phyloP scores from a whole-genome alignment of 2,329 filamentous ascomycete species.

The Xylariaceae sp. region DNA sequence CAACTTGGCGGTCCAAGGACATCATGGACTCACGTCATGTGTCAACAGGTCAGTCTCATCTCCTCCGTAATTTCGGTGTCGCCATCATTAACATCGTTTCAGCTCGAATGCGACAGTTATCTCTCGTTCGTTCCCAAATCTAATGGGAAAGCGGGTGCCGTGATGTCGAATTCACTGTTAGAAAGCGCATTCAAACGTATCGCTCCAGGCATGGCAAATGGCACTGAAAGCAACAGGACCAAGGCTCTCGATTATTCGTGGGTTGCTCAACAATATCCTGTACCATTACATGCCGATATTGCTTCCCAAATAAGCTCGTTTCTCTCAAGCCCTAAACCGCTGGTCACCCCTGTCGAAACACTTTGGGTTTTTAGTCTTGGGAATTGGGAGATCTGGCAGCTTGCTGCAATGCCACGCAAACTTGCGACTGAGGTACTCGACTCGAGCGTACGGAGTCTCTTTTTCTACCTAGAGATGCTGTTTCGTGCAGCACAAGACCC shows the following conservation, averaged over 20 bases:
- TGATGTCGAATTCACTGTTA: slow-evolving; percentile 56
- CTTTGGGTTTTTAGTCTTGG: slow-evolving; percentile 53
- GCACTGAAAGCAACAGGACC: not conserved
- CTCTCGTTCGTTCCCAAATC: slow-evolving; percentile 44
- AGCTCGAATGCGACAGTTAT: slow-evolving; percentile 48
- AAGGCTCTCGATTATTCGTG: slow-evolving; percentile 40
- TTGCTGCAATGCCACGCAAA: slow-evolving; percentile 45
- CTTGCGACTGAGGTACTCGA: slow-evolving; percentile 38
- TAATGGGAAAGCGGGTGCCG: slow-evolving; percentile 50
- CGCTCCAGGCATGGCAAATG: not conserved
- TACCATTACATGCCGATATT: slow-evolving; percentile 41
- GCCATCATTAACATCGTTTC: slow-evolving; percentile 12
- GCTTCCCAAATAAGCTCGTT: slow-evolving; percentile 45
- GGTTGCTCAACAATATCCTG: slow-evolving; percentile 42
- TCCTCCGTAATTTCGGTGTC: not conserved
- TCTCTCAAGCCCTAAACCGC: slow-evolving; percentile 38
- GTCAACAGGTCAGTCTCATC: slow-evolving; percentile 40
- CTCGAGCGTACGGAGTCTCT: slow-evolving; percentile 38
- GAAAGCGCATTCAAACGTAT: slow-evolving; percentile 42
- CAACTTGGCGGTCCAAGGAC: slow-evolving; percentile 9
- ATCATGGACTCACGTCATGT: slow-evolving; percentile 49
- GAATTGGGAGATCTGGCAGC: slow-evolving; percentile 54
- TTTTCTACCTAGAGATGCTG: slow-evolving; percentile 46
- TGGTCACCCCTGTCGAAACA: slow-evolving; percentile 42
- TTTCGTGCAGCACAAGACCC: slow-evolving; percentile 43